These are phyloP conservation scores for Leccinum incarnatum DNA, from an alignment of 768 basidiomycete genomes.

Conservation along the genomic window DNA sequence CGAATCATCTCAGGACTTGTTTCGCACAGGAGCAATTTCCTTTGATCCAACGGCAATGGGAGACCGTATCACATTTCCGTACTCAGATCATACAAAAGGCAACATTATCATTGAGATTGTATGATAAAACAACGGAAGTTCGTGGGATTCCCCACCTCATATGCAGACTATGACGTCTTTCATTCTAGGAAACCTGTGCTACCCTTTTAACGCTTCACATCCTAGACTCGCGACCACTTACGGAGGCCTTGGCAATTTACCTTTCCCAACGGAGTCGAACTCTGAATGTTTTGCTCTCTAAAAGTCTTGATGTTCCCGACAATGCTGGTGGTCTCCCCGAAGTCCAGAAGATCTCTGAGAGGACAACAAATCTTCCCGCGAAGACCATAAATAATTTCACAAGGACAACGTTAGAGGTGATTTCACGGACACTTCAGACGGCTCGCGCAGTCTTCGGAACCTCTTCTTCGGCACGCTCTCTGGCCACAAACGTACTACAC, in stretches of 20 bases:
- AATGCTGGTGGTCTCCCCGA: constrained; percentile 39
- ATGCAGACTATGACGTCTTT: background rate
- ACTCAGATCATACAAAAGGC: constrained; percentile 87
- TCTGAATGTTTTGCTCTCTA: constrained; percentile 44
- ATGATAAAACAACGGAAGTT: constrained; percentile 52
- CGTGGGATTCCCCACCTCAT: constrained; percentile 11
- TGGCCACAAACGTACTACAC: constrained; percentile 57
- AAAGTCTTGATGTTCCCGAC: constrained; percentile 20
- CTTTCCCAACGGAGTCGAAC: constrained; percentile 69
- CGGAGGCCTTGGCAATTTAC: constrained; percentile 67
- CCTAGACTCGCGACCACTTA: constrained; percentile 80
- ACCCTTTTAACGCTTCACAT: constrained; percentile 81
- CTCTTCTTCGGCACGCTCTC: constrained; percentile 34
- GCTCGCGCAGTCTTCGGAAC: constrained; percentile 58
- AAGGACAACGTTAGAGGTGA: constrained; percentile 48
- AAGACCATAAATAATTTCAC: constrained; percentile 52
- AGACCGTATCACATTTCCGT: constrained; percentile 80
- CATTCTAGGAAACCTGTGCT: constrained; percentile 64
- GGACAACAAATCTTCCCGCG: constrained; percentile 12
- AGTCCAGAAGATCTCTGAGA: constrained; percentile 2
- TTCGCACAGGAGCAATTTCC: constrained; percentile 74
- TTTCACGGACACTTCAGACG: constrained; percentile 57
- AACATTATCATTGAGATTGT: constrained; percentile 73
- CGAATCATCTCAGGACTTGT: background rate
- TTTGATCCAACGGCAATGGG: constrained; percentile 91